phyloP scores from a whole-genome alignment of 345 rosid species.

The Acer campestre region DNA sequence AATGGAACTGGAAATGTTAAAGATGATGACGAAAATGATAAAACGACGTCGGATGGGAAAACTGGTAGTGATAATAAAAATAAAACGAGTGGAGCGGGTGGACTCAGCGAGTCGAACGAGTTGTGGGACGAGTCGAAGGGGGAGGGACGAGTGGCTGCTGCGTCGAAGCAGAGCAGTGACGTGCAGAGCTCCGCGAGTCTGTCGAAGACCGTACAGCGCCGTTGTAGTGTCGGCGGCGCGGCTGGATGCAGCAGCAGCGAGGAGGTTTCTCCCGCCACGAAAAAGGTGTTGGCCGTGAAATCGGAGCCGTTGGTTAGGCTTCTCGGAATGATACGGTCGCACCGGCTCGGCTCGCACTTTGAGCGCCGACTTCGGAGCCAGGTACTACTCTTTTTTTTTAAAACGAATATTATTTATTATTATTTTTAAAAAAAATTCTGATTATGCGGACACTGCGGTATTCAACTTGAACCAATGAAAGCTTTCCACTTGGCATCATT shows the following conservation, averaged over 20 bases:
- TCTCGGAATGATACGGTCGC: conserved; percentile 42
- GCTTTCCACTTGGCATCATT: background rate
- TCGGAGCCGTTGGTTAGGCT: conserved; percentile 41
- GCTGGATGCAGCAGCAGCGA: conserved; percentile 42
- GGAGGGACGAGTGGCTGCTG: conserved; percentile 27
- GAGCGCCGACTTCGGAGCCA: conserved; percentile 59
- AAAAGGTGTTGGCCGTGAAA: conserved; percentile 38
- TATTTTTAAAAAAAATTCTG: background rate
- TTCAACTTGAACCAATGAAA: background rate
- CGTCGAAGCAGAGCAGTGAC: conserved; percentile 44
- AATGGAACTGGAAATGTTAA: conserved; percentile 19
- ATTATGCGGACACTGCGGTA: background rate
- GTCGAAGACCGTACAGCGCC: conserved; percentile 41
- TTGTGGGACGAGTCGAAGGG: conserved; percentile 43
- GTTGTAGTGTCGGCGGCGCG: conserved; percentile 16
- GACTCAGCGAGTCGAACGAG: conserved; percentile 41
- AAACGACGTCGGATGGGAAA: conserved; percentile 13
- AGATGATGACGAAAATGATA: background rate
- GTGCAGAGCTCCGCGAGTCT: conserved; percentile 55
- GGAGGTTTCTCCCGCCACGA: conserved; percentile 58
- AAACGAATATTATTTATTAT: conserved; percentile 15
- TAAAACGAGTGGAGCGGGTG: conserved; percentile 11
- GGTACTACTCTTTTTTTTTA: conserved; percentile 34
- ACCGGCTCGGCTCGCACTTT: conserved; percentile 55
- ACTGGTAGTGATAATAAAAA: background rate